phyloP scores from a whole-genome alignment of 164 flowering plant genomes.

The Annona cherimola region DNA sequence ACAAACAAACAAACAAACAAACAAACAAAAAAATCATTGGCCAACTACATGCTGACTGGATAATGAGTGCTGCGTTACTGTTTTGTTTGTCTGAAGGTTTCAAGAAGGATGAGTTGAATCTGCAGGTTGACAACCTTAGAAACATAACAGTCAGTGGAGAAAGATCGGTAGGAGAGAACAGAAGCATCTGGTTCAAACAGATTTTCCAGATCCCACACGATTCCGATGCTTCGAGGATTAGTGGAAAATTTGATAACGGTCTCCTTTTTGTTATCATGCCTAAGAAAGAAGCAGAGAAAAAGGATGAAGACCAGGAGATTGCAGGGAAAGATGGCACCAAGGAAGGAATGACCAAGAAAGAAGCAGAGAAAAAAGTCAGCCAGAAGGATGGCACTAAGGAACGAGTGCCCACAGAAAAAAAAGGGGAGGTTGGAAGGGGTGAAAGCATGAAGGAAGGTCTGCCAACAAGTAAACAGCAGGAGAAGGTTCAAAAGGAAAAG shows the following conservation, averaged over 20 bases:
- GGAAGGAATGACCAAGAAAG: background rate
- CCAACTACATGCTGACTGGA: no score
- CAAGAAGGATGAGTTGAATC: constrained; percentile 29
- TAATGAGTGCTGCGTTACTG: no score
- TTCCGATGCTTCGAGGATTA: constrained; percentile 27
- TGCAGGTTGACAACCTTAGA: constrained; percentile 22
- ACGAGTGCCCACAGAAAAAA: background rate
- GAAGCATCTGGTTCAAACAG: constrained; percentile 21
- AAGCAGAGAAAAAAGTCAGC: background rate
- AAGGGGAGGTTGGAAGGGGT: background rate
- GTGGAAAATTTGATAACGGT: constrained; percentile 35
- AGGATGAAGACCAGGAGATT: constrained; percentile 6
- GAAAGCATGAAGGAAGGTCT: constrained; percentile 1
- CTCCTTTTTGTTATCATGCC: constrained; percentile 45
- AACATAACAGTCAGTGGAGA: constrained; percentile 24
- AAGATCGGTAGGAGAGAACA: constrained; percentile 13
- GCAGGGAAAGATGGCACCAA: background rate
- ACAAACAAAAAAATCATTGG: no score
- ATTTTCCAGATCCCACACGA: constrained; percentile 31
- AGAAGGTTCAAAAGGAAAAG: background rate
- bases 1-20: no score
- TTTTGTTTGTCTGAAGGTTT: constrained; percentile 19
- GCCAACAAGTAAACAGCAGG: background rate
- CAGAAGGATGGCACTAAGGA: background rate
- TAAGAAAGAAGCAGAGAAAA: constrained; percentile 18